Conservation (phyloP, 2,329 filamentous ascomycete genomes). For the Ustilaginoidea virens region DNA sequence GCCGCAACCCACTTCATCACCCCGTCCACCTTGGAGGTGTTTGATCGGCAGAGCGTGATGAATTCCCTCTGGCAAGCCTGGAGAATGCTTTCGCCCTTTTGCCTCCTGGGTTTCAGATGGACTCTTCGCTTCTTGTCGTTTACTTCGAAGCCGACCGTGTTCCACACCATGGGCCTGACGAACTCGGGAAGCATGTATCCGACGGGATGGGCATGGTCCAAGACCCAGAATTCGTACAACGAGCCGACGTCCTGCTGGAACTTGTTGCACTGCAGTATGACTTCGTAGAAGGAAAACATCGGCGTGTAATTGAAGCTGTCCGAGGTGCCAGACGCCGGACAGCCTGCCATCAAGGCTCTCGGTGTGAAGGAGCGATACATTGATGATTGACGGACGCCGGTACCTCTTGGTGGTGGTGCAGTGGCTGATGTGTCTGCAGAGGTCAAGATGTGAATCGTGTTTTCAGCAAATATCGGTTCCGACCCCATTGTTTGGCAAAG, state of each 20-base stretch:
- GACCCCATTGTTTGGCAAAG: background rate
- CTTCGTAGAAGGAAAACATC: conserved; percentile 7
- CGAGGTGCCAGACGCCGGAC: background rate
- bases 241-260: conserved; percentile 6
- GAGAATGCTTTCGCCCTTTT: background rate
- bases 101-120: conserved; percentile 7
- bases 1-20: conserved; percentile 12
- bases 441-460: background rate
- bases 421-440: background rate
- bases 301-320: no score
- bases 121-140: conserved; percentile 7
- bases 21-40: conserved; percentile 11
- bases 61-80: conserved; percentile 6
- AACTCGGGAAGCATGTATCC: conserved; percentile 13
- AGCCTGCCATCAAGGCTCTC: background rate
- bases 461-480: background rate
- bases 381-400: background rate
- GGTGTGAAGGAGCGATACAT: background rate
- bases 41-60: conserved; percentile 11
- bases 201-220: conserved; percentile 9
- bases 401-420: background rate
- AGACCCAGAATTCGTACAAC: conserved; percentile 11
- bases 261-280: conserved; percentile 13
- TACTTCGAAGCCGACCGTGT: conserved; percentile 8
- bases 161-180: conserved; percentile 9